Evolutionary conservation across 768 basidiomycete genomes (phyloP).

Genomic region (Boletus subparvulus): DNA sequence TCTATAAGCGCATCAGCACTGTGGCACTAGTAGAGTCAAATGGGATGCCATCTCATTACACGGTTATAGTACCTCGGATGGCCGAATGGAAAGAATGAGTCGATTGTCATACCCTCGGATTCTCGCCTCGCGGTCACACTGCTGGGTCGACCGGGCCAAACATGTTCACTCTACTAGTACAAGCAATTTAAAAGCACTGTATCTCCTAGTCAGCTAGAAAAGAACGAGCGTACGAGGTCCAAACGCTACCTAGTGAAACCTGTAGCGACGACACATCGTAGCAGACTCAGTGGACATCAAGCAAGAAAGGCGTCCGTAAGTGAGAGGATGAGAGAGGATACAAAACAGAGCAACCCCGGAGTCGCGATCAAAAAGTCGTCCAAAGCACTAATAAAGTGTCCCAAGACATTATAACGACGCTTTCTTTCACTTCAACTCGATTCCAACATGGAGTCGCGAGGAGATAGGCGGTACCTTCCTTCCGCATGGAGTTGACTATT

Average conservation of each 20-base stretch:
- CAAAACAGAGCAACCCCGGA: neutral
- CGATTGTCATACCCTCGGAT: too few relatives aligned
- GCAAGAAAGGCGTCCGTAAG: neutral
- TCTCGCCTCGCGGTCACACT: too few relatives aligned
- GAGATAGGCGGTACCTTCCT: neutral
- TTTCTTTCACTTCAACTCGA: neutral
- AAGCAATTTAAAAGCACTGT: too few relatives aligned
- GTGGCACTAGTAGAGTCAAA: too few relatives aligned
- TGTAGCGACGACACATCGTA: too few relatives aligned
- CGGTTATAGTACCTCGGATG: too few relatives aligned
- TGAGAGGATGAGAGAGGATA: neutral
- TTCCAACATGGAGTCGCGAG: neutral
- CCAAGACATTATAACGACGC: neutral
- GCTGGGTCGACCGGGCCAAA: too few relatives aligned
- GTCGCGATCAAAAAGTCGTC: conserved; percentile 10
- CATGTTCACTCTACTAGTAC: too few relatives aligned
- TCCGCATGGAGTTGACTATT: conserved; percentile 39
- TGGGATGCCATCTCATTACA: too few relatives aligned
- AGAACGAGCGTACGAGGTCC: neutral
- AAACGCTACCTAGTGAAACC: neutral
- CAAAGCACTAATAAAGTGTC: neutral
- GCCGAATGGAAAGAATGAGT: too few relatives aligned
- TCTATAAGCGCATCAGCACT: too few relatives aligned
- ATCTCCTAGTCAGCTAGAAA: neutral
- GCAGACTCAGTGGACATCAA: too few relatives aligned